Evolutionary conservation across 352 stramenopile genomes (phyloP).

Genomic region (Phytophthora hybrid): DNA sequence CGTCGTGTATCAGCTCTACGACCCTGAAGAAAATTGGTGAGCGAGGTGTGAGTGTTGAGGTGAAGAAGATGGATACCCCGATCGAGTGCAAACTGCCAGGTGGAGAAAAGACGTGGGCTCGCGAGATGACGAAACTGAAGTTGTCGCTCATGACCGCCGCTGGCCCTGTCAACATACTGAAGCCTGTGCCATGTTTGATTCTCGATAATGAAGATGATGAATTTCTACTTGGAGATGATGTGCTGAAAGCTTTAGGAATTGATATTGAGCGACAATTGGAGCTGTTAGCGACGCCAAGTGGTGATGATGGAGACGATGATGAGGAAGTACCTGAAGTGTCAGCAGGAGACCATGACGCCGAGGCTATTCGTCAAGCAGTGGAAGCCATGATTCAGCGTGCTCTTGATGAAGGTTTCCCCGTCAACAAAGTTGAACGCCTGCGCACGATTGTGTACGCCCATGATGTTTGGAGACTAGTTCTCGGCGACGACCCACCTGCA

Average conservation of each 20-base stretch:
- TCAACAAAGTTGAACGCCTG: constrained; percentile 5
- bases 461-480: constrained; percentile 15
- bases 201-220: constrained; percentile 11
- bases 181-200: constrained; percentile 14
- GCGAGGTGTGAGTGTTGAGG: constrained; percentile 2
- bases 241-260: constrained; percentile 17
- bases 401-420: constrained; percentile 13
- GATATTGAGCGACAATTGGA: constrained; percentile 16
- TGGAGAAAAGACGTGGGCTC: constrained; percentile 8
- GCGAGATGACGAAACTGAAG: not conserved
- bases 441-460: constrained; percentile 7
- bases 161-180: constrained; percentile 16
- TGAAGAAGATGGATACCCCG: not conserved
- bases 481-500: constrained; percentile 22
- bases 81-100: not conserved
- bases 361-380: not conserved
- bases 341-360: not conserved
- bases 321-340: constrained; percentile 3
- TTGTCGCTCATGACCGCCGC: constrained; percentile 14
- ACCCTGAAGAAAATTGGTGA: constrained; percentile 19
- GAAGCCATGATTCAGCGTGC: constrained; percentile 10
- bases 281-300: constrained; percentile 1
- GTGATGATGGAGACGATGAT: constrained; percentile 12
- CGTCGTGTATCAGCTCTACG: constrained; percentile 21
- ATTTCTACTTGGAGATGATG: constrained; percentile 23